Conservation (phyloP, 176 grass and related monocot genomes). For the barley (Hordeum vulgare) region DNA sequence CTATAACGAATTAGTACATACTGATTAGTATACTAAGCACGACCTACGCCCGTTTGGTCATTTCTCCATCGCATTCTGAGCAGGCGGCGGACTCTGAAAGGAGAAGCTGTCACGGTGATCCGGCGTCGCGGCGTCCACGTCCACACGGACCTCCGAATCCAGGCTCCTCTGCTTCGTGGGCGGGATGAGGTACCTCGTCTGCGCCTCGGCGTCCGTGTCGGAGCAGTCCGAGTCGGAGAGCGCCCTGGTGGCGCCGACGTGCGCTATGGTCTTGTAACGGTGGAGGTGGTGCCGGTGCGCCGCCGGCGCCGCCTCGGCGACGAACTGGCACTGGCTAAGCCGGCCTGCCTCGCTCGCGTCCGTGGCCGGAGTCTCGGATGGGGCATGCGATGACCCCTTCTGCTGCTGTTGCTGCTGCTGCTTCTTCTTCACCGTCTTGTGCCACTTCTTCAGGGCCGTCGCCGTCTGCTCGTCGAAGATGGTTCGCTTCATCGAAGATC, state of each 20-base stretch:
- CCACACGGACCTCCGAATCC: constrained; percentile 20
- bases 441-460: constrained; percentile 78
- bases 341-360: constrained; percentile 17
- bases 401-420: background rate
- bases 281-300: constrained; percentile 32
- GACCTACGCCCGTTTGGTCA: constrained; percentile 3
- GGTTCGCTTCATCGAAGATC: constrained; percentile 75
- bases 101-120: constrained; percentile 46
- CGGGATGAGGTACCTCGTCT: constrained; percentile 29
- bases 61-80: constrained; percentile 8
- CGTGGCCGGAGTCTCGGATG: constrained; percentile 10
- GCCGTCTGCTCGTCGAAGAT: constrained; percentile 78
- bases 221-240: constrained; percentile 43
- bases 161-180: constrained; percentile 37
- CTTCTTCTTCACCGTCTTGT: constrained; percentile 48
- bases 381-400: constrained; percentile 12
- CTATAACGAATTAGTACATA: background rate
- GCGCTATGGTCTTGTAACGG: constrained; percentile 49
- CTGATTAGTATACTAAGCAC: background rate
- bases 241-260: constrained; percentile 29
- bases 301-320: background rate
- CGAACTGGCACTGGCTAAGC: constrained; percentile 6
- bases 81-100: constrained; percentile 18
- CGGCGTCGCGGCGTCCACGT: background rate
- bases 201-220: constrained; percentile 29